Conservation (phyloP, 805 yeast genomes). For the Candida ipomoeae region DNA sequence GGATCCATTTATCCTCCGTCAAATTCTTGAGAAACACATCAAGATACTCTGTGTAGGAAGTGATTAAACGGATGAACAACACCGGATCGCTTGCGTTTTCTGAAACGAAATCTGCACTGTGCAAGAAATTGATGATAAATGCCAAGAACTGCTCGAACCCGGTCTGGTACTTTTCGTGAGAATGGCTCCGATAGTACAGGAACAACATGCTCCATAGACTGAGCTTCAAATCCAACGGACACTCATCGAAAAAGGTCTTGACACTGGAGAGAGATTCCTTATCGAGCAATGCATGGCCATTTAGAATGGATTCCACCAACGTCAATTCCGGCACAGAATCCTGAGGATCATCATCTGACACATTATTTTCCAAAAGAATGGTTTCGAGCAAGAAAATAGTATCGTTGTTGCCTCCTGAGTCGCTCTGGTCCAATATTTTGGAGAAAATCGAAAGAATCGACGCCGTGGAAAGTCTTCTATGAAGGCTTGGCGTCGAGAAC, state of each 20-base stretch:
- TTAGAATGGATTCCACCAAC: conserved; percentile 12
- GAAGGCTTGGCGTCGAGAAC: conserved; percentile 47
- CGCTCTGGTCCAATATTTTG: conserved; percentile 37
- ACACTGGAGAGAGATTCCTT: conserved; percentile 43
- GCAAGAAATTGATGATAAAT: conserved; percentile 38
- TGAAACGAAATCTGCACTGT: conserved; percentile 16
- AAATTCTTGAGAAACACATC: conserved; percentile 30
- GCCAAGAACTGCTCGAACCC: conserved; percentile 52
- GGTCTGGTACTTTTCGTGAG: conserved; percentile 32
- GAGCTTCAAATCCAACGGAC: conserved; percentile 63
- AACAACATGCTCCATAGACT: conserved; percentile 74
- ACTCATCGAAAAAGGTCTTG: conserved; percentile 52
- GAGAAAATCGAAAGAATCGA: conserved; percentile 67
- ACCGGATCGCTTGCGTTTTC: conserved; percentile 31
- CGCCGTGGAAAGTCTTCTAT: conserved; percentile 63
- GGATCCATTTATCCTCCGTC: conserved; percentile 31
- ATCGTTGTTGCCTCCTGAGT: conserved; percentile 27
- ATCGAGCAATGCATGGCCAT: conserved; percentile 15
- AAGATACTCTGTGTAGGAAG: conserved; percentile 51
- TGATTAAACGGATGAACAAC: conserved; percentile 46
- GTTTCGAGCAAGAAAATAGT: conserved; percentile 42
- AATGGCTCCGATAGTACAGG: conserved; percentile 42
- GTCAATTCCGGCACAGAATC: not conserved
- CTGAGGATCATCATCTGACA: not conserved
- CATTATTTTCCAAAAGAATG: conserved; percentile 34